phyloP scores from a whole-genome alignment of 192 early-diverging fungal species.

The Umbelopsis isabellina region DNA sequence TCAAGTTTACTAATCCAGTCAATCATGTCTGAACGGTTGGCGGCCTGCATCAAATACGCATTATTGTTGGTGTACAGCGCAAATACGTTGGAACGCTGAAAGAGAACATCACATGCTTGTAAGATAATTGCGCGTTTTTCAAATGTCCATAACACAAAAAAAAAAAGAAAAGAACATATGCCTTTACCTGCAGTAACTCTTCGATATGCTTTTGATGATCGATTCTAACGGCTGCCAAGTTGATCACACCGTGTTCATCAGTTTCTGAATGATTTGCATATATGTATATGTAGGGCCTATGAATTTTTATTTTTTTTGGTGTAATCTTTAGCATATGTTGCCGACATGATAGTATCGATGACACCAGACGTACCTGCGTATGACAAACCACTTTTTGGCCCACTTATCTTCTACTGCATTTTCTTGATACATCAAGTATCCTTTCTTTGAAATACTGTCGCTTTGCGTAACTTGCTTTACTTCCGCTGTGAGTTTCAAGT shows the following conservation, averaged over 20 bases:
- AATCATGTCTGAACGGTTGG: slow-evolving; percentile 62
- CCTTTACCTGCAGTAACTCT: slow-evolving; percentile 59
- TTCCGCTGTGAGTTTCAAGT: slow-evolving; percentile 46
- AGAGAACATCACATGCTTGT: slow-evolving; percentile 21
- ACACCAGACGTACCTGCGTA: slow-evolving; percentile 51
- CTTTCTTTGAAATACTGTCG: slow-evolving; percentile 57
- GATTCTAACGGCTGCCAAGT: slow-evolving; percentile 68
- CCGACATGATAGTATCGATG: neutral
- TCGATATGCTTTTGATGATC: slow-evolving; percentile 59
- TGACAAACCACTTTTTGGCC: slow-evolving; percentile 79
- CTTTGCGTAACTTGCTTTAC: slow-evolving; percentile 47
- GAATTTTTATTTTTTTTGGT: slow-evolving; percentile 24
- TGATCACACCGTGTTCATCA: slow-evolving; percentile 76
- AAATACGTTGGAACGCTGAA: slow-evolving; percentile 65
- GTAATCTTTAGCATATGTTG: neutral
- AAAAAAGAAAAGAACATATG: neutral
- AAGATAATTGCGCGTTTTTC: neutral
- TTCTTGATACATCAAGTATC: slow-evolving; percentile 57
- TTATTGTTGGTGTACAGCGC: slow-evolving; percentile 69
- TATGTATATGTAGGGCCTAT: slow-evolving; percentile 80
- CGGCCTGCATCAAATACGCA: slow-evolving; percentile 67
- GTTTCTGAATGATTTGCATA: slow-evolving; percentile 65
- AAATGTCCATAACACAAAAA: neutral
- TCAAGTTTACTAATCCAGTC: slow-evolving; percentile 62
- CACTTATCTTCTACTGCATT: slow-evolving; percentile 63